phyloP scores from a whole-genome alignment of 139 green algal genomes.

The Edaphochlamys debaryana region DNA sequence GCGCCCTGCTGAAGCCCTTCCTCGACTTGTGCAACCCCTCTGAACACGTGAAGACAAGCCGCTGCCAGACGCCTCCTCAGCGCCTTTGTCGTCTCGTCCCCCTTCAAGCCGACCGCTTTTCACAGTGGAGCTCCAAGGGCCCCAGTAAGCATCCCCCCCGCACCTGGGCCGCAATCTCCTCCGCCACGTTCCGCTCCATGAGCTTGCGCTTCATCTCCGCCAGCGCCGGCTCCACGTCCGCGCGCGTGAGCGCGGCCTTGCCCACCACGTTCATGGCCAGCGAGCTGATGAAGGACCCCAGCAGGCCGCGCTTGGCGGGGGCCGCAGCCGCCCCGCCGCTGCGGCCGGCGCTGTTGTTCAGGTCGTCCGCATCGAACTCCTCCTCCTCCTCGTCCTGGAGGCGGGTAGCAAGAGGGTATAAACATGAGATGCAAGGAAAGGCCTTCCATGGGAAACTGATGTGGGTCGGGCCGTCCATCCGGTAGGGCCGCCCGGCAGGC shows the following conservation, averaged over 20 bases:
- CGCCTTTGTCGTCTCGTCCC: too few species aligned
- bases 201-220: conserved; percentile 92
- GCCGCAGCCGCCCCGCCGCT: neutral
- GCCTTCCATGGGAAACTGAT: too few species aligned
- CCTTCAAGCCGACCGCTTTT: too few species aligned
- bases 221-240: conserved; percentile 89
- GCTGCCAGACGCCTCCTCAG: too few species aligned
- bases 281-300: conserved; percentile 80
- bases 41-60: too few species aligned
- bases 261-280: conserved; percentile 83
- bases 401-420: neutral
- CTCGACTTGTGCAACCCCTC: too few species aligned
- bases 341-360: neutral
- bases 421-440: neutral
- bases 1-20: too few species aligned
- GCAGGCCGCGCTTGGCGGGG: conserved; percentile 60
- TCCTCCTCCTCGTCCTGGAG: conserved; percentile 37
- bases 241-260: conserved; percentile 75
- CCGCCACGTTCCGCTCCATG: conserved; percentile 98
- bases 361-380: conserved; percentile 12
- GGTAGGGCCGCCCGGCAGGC: too few species aligned
- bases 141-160: too few species aligned
- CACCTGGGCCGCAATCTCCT: conserved; percentile 88
- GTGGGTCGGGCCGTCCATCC: too few species aligned
- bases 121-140: too few species aligned